Base-by-base conservation (phyloP, 192 early-diverging fungal genomes). In the Coemansia asiatica region DNA sequence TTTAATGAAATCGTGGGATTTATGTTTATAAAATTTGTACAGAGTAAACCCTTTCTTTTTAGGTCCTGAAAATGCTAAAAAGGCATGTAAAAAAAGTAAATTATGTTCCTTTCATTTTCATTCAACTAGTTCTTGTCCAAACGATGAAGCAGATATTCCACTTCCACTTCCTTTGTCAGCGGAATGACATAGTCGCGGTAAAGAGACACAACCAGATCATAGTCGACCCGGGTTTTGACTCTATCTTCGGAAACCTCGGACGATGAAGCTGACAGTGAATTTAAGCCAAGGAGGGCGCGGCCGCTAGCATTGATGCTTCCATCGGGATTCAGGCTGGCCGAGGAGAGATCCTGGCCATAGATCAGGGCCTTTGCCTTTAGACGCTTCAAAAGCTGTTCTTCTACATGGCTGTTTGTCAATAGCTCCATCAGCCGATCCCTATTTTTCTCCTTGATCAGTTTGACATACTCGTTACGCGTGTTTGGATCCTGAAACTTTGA, bases 131-230 rank as follows among this genome's bases (percentile, higher is more conserved):
- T 48, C 47, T 50, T 44, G 64, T 91, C 84, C 50, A 92, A 79
- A 21, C 94, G 77, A 47, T 86, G 74, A 44, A 97, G 59, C 53
- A 98, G 76, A 63, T 98, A 98, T 50, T 95, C 91, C 15, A 98
- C 89, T 78, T 98, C 97, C 27, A 98, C 97, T 44, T 91, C 85
- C 72, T 97, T 97, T 18, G 97, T 99, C 66, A 98, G 71, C 23
- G 97, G 97, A 55, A 99, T 99, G n/a, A 98, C 92, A 69, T 88
- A 95, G 67, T 90, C 84, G 66, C 95, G 90, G 84, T 99, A 99
- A 50, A 99, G 79, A 28, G 92, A 87, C 2, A 92, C 91, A 7
- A 99, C 91, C 16, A 94, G 81, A 55, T 95, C 88, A 1, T 90
- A 86, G 48, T 89, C 87, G 40, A 98, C 92, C 1, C 79, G 73